Conservation (phyloP, 2,329 filamentous ascomycete species). For the Fusarium decemcellulare region DNA sequence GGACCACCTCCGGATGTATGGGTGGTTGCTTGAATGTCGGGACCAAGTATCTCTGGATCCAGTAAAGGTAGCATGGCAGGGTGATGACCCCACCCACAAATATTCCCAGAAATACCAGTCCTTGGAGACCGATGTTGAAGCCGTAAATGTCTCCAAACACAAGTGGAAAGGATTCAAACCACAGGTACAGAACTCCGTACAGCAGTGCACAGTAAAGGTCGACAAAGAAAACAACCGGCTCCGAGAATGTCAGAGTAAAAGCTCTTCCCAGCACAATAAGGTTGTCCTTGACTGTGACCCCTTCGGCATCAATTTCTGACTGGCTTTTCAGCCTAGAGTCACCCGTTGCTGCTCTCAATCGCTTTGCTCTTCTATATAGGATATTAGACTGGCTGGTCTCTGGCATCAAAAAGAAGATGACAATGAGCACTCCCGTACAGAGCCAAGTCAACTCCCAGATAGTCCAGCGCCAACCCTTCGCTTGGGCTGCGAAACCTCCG, state of each 20-base stretch:
- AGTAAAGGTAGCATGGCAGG: slow-evolving; percentile 15
- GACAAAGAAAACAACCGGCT: slow-evolving; percentile 60
- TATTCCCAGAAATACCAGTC: slow-evolving; percentile 48
- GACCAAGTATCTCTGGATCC: slow-evolving; percentile 18
- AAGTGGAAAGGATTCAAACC: slow-evolving; percentile 35
- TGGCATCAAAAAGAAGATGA: slow-evolving; percentile 44
- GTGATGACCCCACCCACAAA: slow-evolving; percentile 23
- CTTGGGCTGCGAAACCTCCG: slow-evolving; percentile 19
- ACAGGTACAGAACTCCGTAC: slow-evolving; percentile 61
- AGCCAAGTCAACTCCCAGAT: slow-evolving; percentile 45
- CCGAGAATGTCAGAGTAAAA: slow-evolving; percentile 52
- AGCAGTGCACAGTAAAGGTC: slow-evolving; percentile 58
- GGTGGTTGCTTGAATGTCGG: slow-evolving; percentile 14
- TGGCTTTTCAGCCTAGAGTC: slow-evolving; percentile 15
- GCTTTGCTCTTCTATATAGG: slow-evolving; percentile 33
- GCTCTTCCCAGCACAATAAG: slow-evolving; percentile 55
- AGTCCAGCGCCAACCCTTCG: slow-evolving; percentile 42
- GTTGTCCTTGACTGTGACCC: slow-evolving; percentile 28
- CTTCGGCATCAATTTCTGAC: slow-evolving; percentile 18
- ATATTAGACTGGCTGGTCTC: slow-evolving; percentile 44
- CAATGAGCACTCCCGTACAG: slow-evolving; percentile 26
- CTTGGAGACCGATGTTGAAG: slow-evolving; percentile 71
- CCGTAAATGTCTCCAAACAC: slow-evolving; percentile 41
- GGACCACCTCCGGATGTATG: slow-evolving; percentile 2
- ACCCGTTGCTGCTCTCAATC: slow-evolving; percentile 30